Conservation (phyloP, 805 yeast species). For the Kluyveromyces siamensis region DNA sequence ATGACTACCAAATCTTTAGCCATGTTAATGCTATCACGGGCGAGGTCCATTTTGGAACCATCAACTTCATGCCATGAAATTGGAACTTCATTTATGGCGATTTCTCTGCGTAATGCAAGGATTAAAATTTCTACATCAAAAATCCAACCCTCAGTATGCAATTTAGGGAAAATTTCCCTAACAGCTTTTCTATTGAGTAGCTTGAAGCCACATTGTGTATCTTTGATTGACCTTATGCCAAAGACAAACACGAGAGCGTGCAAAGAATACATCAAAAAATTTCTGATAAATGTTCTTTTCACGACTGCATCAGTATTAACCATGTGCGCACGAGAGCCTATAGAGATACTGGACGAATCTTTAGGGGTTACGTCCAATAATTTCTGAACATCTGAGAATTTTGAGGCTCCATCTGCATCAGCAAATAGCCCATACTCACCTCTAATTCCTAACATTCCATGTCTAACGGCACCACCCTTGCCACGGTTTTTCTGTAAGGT, state of each 20-base stretch:
- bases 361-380: conserved; percentile 11
- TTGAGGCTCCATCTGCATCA: conserved; percentile 96
- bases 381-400: conserved; percentile 54
- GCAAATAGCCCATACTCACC: conserved; percentile 80
- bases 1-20: conserved; percentile 89
- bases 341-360: conserved; percentile 50
- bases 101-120: conserved; percentile 61
- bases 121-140: conserved; percentile 91
- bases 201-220: conserved; percentile 97
- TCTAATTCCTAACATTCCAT: conserved; percentile 69
- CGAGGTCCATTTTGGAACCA: conserved; percentile 89
- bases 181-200: conserved; percentile 71
- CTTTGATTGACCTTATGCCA: conserved; percentile 80
- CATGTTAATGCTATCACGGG: conserved; percentile 85
- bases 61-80: conserved; percentile 96
- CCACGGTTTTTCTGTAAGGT: conserved; percentile 73
- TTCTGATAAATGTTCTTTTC: conserved; percentile 80
- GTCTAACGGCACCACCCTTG: conserved; percentile 94
- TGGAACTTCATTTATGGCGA: conserved; percentile 67
- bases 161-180: conserved; percentile 61
- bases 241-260: conserved; percentile 80
- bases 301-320: conserved; percentile 94
- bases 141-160: conserved; percentile 98
- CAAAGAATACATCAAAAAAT: conserved; percentile 85
- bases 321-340: conserved; percentile 96